These are phyloP conservation scores for Achaetomiella virescens DNA, from an alignment of 495 filamentous ascomycete species.

Conservation along the genomic window DNA sequence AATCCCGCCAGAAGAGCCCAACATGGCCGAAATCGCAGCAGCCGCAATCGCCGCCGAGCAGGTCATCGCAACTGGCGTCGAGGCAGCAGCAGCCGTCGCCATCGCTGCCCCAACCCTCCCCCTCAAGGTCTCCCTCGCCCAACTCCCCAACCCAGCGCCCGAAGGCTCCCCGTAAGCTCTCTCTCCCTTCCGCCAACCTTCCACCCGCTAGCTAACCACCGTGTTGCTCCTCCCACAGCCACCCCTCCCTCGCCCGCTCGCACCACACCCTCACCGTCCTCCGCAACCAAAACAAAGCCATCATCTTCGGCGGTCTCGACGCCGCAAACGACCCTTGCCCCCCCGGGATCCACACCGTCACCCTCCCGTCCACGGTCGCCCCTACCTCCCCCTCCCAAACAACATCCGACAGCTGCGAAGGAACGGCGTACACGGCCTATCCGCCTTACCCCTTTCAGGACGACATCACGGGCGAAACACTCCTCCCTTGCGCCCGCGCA, in stretches of 20 bases:
- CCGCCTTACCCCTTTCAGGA: slow-evolving; percentile 21
- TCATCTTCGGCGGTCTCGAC: slow-evolving; percentile 48
- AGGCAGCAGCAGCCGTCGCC: slow-evolving; percentile 32
- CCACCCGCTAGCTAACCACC: neutral
- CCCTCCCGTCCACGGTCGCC: slow-evolving; percentile 26
- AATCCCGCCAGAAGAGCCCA: neutral
- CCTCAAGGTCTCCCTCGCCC: slow-evolving; percentile 37
- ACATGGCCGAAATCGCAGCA: slow-evolving; percentile 38
- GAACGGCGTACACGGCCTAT: slow-evolving; percentile 21
- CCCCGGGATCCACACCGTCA: slow-evolving; percentile 42
- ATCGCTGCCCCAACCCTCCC: slow-evolving; percentile 38
- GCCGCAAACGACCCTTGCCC: slow-evolving; percentile 34
- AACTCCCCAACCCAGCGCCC: slow-evolving; percentile 28
- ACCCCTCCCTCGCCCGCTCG: slow-evolving; percentile 37
- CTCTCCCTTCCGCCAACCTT: neutral
- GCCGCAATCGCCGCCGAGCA: slow-evolving; percentile 38
- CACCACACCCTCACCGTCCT: slow-evolving; percentile 42
- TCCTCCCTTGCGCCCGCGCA: slow-evolving; percentile 32
- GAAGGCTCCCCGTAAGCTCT: slow-evolving; percentile 16
- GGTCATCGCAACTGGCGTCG: slow-evolving; percentile 37
- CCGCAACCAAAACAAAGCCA: slow-evolving; percentile 37
- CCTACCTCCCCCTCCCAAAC: neutral
- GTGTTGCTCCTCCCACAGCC: neutral
- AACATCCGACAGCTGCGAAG: neutral
- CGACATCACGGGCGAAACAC: slow-evolving; percentile 32